Conservation (phyloP, 371 early-diverging fungal species). For the Rhizopus arrhizus region DNA sequence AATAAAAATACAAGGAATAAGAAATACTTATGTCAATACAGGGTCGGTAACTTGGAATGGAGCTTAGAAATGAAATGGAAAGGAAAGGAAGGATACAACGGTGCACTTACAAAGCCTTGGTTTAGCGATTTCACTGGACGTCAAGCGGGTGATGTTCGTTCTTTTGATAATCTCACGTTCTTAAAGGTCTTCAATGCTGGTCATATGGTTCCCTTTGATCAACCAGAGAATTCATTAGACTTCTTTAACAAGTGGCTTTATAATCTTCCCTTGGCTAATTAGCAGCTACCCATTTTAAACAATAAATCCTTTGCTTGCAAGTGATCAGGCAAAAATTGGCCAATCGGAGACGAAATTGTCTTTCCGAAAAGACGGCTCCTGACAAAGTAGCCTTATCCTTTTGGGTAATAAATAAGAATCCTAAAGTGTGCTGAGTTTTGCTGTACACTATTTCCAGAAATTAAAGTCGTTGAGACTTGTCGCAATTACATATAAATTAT, state of each 20-base stretch:
- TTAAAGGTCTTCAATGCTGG: constrained; percentile 83
- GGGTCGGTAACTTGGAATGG: constrained; percentile 90
- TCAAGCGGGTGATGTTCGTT: constrained; percentile 73
- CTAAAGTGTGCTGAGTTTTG: no score
- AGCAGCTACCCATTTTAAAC: constrained; percentile 1
- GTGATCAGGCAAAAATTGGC: no score
- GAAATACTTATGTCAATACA: background rate
- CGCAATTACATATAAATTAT: no score
- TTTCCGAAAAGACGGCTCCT: no score
- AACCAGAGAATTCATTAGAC: constrained; percentile 56
- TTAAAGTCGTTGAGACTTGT: no score
- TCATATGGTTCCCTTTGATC: constrained; percentile 74
- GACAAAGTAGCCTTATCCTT: no score
- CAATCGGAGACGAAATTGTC: no score
- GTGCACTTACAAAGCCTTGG: constrained; percentile 59
- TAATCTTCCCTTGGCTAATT: constrained; percentile 23
- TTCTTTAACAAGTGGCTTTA: constrained; percentile 62
- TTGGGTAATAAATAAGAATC: no score
- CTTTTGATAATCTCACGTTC: constrained; percentile 73
- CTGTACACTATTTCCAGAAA: no score
- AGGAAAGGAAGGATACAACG: constrained; percentile 66
- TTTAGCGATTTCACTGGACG: constrained; percentile 31
- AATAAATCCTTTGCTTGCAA: no score
- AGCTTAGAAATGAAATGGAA: constrained; percentile 76
- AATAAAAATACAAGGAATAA: no score